These are phyloP conservation scores for Iodosphaeria phyllophila DNA, from an alignment of 2,329 filamentous ascomycete species.

Conservation along the genomic window DNA sequence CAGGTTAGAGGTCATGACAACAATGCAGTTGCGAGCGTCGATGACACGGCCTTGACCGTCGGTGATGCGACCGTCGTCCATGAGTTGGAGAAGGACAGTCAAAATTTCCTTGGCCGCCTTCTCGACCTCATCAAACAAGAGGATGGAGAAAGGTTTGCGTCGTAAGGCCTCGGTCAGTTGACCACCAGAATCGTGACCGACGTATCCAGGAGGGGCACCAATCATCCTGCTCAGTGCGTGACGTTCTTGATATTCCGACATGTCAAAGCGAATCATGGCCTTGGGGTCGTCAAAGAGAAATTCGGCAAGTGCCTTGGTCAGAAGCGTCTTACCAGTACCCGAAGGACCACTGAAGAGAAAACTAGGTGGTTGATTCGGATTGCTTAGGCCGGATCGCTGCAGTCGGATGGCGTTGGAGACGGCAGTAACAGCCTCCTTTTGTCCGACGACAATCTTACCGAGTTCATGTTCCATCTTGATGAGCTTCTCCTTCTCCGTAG, in stretches of 20 bases:
- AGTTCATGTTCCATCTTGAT: constrained; percentile 88
- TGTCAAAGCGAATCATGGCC: constrained; percentile 97
- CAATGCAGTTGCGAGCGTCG: constrained; percentile 94
- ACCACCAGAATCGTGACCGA: constrained; percentile 88
- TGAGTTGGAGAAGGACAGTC: constrained; percentile 94
- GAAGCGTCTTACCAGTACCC: constrained; percentile 91
- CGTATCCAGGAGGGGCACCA: constrained; percentile 88
- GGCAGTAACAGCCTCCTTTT: constrained; percentile 80
- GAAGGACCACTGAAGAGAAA: constrained; percentile 99
- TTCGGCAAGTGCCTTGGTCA: constrained; percentile 92
- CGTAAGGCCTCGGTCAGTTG: constrained; percentile 91
- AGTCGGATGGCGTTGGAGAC: constrained; percentile 93
- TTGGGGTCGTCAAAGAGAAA: constrained; percentile 97
- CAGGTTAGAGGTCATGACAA: constrained; percentile 97
- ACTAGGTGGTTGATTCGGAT: constrained; percentile 91
- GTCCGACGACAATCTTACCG: constrained; percentile 70
- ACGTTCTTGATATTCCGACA: constrained; percentile 98
- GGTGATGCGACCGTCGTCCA: constrained; percentile 97
- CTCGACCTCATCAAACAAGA: constrained; percentile 95
- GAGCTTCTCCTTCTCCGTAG: constrained; percentile 96
- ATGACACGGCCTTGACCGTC: constrained; percentile 91
- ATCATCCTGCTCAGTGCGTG: constrained; percentile 96
- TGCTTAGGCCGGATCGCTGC: constrained; percentile 82
- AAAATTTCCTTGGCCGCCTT: constrained; percentile 97
- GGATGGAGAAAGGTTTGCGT: constrained; percentile 88